Evolutionary conservation across 2,329 filamentous ascomycete genomes (phyloP).

Genomic region (Sclerotinia nivalis): DNA sequence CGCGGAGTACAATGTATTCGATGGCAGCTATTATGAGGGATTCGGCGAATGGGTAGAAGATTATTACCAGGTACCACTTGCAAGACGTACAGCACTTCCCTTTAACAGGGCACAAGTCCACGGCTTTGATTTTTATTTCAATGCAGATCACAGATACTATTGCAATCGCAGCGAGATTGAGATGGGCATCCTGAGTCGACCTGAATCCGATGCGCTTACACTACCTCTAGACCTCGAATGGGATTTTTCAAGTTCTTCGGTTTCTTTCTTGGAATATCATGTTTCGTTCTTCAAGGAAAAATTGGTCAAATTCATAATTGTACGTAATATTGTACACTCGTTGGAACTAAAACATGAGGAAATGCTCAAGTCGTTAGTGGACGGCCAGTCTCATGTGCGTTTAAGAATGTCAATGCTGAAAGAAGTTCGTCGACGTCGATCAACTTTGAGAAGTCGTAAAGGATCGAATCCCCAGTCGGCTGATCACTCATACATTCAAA

Average conservation of each 20-base stretch:
- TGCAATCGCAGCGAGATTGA: neutral
- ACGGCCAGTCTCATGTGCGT: too few relatives aligned
- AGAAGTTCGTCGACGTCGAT: too few relatives aligned
- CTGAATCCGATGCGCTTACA: neutral
- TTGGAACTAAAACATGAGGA: neutral
- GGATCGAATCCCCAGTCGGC: too few relatives aligned
- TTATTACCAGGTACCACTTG: neutral
- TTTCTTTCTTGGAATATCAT: neutral
- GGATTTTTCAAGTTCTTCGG: neutral
- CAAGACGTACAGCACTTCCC: neutral
- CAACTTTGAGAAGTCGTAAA: too few relatives aligned
- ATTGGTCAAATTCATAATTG: neutral
- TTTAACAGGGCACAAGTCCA: neutral
- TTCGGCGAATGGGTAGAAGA: neutral
- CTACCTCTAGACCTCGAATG: neutral
- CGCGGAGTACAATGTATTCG: neutral
- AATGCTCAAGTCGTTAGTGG: too few relatives aligned
- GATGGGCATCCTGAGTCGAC: neutral
- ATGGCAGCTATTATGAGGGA: neutral
- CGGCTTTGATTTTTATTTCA: neutral
- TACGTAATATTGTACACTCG: neutral
- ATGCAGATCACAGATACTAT: neutral
- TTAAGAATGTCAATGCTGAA: too few relatives aligned
- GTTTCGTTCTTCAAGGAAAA: neutral
- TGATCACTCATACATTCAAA: neutral